Percentiles rank a stretch among this genome's conserved stretches.
Evolutionary conservation across 495 filamentous ascomycete genomes (phyloP).

Genomic region (Aspergillus heteromorphus): DNA sequence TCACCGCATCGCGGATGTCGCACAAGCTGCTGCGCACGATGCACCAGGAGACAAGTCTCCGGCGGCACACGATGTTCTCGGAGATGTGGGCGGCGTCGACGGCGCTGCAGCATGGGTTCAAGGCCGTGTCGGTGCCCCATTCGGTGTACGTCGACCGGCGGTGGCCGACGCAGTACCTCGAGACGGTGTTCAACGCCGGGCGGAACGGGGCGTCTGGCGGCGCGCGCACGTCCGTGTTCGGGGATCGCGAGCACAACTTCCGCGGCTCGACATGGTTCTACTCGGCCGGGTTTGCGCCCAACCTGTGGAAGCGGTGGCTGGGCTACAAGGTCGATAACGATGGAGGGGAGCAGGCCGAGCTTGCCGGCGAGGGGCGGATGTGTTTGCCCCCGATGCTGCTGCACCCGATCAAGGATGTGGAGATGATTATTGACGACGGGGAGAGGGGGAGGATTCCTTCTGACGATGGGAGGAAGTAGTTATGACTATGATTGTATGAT

Average conservation of each 20-base stretch:
- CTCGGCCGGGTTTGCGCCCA: conserved; percentile 76
- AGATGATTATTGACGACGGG: conserved; percentile 63
- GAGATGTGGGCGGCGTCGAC: conserved; percentile 92
- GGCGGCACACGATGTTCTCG: conserved; percentile 84
- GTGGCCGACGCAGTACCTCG: conserved; percentile 79
- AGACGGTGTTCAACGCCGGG: conserved; percentile 78
- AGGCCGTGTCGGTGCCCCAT: conserved; percentile 91
- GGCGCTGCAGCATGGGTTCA: conserved; percentile 89
- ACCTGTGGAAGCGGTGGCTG: conserved; percentile 83
- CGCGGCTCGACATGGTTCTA: conserved; percentile 90
- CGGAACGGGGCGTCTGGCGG: conserved; percentile 74
- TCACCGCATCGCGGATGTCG: conserved; percentile 78
- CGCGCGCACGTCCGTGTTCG: conserved; percentile 67
- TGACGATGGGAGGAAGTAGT: too few relatives aligned
- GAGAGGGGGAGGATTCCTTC: conserved; percentile 9
- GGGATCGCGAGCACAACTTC: conserved; percentile 87
- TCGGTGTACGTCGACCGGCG: conserved; percentile 84
- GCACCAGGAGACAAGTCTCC: conserved; percentile 79
- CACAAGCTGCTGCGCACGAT: conserved; percentile 76
- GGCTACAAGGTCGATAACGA: conserved; percentile 79
- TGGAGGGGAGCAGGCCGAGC: conserved; percentile 78
- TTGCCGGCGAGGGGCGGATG: conserved; percentile 78
- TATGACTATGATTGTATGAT: not conserved
- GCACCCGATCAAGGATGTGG: conserved; percentile 87
- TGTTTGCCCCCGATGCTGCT: conserved; percentile 88